Percentiles rank a stretch among this genome's conserved stretches.
Evolutionary conservation across 2,329 filamentous ascomycete genomes (phyloP).

Genomic region (Colletotrichum sp.): DNA sequence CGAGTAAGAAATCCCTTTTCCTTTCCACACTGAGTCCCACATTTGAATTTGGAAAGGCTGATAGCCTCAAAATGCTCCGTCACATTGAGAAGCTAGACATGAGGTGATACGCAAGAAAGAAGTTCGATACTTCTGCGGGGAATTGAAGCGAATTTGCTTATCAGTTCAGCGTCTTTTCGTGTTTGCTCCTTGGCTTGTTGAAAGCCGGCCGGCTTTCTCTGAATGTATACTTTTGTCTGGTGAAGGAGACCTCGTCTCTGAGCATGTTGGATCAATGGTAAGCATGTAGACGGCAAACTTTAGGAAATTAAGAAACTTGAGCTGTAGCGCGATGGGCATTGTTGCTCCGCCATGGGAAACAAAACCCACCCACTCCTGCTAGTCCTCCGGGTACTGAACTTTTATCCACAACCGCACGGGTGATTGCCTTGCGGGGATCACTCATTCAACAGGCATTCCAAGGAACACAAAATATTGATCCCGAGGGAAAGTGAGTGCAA

Average conservation of each 20-base stretch:
- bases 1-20: too few species aligned
- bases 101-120: too few species aligned
- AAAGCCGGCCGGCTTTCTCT: accelerated
- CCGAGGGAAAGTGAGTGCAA: background rate
- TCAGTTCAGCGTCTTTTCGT: background rate
- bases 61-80: accelerated
- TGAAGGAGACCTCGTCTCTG: too few species aligned
- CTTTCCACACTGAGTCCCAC: too few species aligned
- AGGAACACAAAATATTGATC: accelerated
- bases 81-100: accelerated
- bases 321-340: background rate
- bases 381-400: background rate
- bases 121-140: too few species aligned
- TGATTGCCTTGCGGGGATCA: too few species aligned
- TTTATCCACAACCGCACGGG: background rate
- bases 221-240: background rate
- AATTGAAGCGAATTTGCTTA: background rate
- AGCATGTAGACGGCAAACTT: too few species aligned
- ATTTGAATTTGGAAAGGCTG: too few species aligned
- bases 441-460: accelerated
- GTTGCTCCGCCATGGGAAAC: accelerated
- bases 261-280: too few species aligned
- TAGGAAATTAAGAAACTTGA: too few species aligned
- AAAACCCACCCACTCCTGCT: accelerated
- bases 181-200: too few species aligned